Evolutionary conservation across 1,284 basidiomycete genomes (phyloP), one percentile per base, ranked within the genome.

Genomic region (Trametes pubescens): DNA sequence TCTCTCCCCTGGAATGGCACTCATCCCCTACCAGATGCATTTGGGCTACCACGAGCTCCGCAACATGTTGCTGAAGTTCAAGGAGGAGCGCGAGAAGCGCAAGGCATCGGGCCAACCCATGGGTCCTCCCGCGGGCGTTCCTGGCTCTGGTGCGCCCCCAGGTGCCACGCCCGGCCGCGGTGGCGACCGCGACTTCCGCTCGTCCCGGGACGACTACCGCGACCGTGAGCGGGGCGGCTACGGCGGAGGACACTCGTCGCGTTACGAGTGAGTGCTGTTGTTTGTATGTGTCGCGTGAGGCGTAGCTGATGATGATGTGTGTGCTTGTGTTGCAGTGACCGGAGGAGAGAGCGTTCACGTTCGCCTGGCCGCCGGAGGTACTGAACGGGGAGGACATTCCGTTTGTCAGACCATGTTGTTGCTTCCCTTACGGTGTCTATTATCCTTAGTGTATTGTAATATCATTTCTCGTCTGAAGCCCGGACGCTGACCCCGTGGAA

Each of bases 11-110:
- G 8, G 8, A 8, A 6, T n/a, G n/a, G 67, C 18, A 61, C 58
- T 69, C 26, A 65, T 54, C 46, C 10, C n/a, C 35, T 35, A 26
- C 18, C 75, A 97, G 96, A 98, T 99, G 95, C 98, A 99, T 82
- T 80, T 99, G 73, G 98, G 98, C 11, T 99, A 99, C 80, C 94
- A 98, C 77, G 96, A 99, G 79, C 83, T 99, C 68, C 92, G 98
- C 61, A 95, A 97, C 80, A 92, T 98, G 86, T 86, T 99, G 65
- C 78, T 82, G 57, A 93, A 94, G 75, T 97, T 96, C 79, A 89
- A 89, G 69, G 93, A 95, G 76, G 91, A 94, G 62, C 88, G 94
- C 60, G 92, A 94, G 79, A 92, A 93, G 76, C 89, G 91, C 65
- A 92, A 92, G 77, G 65, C 60, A 7, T 81, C 80, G 76, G 83